A percentile compares a stretch with the other conserved stretches of the same genome.
phyloP scores from a whole-genome alignment of 805 yeast genomes.

The Ogataea minuta region DNA sequence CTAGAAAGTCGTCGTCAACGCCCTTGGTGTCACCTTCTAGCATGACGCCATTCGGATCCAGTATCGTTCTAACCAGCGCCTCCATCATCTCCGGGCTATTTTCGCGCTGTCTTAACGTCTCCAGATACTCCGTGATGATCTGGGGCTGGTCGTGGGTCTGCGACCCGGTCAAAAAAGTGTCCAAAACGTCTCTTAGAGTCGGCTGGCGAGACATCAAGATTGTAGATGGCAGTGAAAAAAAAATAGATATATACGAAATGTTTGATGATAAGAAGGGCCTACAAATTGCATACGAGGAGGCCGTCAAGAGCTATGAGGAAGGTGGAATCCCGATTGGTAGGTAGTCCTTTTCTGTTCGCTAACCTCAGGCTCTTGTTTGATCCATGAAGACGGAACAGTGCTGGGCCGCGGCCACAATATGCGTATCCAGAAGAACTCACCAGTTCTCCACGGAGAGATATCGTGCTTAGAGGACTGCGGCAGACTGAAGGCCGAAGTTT shows the following conservation, averaged over 20 bases:
- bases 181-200: slow-evolving; percentile 6
- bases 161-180: slow-evolving; percentile 6
- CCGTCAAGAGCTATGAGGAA: slow-evolving; percentile 61
- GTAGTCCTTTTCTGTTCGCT: slow-evolving; percentile 5
- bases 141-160: slow-evolving; percentile 2
- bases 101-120: slow-evolving; percentile 7
- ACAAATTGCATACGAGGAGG: slow-evolving; percentile 71
- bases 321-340: slow-evolving; percentile 87
- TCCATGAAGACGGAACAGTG: slow-evolving; percentile 72
- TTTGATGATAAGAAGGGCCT: slow-evolving; percentile 68
- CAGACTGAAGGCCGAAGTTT: slow-evolving; percentile 72
- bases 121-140: slow-evolving; percentile 11
- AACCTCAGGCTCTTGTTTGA: slow-evolving; percentile 59
- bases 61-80: slow-evolving; percentile 10
- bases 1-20: slow-evolving; percentile 68
- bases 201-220: slow-evolving; percentile 10
- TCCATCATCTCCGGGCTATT: slow-evolving; percentile 10
- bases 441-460: slow-evolving; percentile 91
- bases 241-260: slow-evolving; percentile 15
- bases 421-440: slow-evolving; percentile 81
- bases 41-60: slow-evolving; percentile 13
- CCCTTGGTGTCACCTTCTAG: slow-evolving; percentile 36
- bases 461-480: slow-evolving; percentile 89
- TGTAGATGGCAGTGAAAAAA: background rate
- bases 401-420: slow-evolving; percentile 88